Evolutionary conservation across 495 filamentous ascomycete genomes (phyloP).

Genomic region (Aspergillus heteromorphus): DNA sequence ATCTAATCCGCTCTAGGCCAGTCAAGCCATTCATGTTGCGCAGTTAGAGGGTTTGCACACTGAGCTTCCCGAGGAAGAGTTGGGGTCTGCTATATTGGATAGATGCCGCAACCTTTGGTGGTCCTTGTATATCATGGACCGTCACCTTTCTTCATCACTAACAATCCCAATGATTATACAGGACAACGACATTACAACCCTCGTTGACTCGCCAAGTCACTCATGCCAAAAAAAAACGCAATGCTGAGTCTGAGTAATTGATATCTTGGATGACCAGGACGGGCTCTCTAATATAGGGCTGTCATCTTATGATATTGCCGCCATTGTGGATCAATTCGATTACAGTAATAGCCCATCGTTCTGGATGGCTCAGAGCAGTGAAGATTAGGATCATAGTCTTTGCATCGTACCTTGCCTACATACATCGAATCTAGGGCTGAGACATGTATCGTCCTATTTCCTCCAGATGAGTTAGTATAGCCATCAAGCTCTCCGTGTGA

Average conservation of each 20-base stretch:
- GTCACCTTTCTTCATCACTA: constrained; percentile 31
- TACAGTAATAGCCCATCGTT: constrained; percentile 1
- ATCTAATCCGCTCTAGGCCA: constrained; percentile 20
- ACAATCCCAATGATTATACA: constrained; percentile 27
- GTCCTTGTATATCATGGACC: constrained; percentile 36
- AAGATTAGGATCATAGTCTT: no score
- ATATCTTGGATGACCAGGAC: constrained; percentile 5
- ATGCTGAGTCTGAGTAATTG: constrained; percentile 21
- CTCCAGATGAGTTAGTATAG: no score
- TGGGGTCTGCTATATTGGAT: constrained; percentile 18
- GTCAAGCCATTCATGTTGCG: constrained; percentile 33
- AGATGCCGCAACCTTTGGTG: constrained; percentile 34
- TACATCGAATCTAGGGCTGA: neutral
- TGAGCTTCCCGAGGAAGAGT: constrained; percentile 26
- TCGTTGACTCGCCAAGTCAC: constrained; percentile 17
- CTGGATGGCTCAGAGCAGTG: neutral
- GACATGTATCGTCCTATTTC: neutral
- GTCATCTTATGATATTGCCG: constrained; percentile 25
- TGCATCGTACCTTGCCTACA: neutral
- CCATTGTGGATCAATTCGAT: constrained; percentile 24
- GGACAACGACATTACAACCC: constrained; percentile 31
- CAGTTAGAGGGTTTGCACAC: constrained; percentile 32
- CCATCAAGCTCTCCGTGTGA: no score
- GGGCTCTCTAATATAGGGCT: constrained; percentile 23
- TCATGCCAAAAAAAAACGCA: constrained; percentile 15